These are phyloP conservation scores for Backusella westeae DNA, from an alignment of 192 early-diverging fungal genomes.

Conservation along the genomic window DNA sequence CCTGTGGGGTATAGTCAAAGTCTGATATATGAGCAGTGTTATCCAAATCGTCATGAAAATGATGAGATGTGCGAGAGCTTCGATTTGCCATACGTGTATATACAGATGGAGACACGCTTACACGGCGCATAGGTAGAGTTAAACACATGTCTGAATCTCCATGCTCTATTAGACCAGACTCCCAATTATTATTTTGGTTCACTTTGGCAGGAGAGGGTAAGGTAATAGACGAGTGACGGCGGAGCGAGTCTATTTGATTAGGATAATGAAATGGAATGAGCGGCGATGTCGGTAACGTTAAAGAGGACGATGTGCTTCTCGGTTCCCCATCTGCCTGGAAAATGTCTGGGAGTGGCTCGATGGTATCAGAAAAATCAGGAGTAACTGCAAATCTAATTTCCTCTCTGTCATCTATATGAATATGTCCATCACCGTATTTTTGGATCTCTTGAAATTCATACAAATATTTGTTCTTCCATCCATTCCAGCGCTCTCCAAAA, in stretches of 20 bases:
- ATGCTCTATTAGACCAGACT: not conserved
- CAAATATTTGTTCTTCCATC: not conserved
- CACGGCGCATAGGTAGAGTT: constrained; percentile 2
- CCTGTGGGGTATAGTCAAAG: not conserved
- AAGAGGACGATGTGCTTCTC: not conserved
- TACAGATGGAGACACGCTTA: not conserved
- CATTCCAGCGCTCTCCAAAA: not conserved
- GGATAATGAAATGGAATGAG: not conserved
- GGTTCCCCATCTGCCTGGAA: not conserved
- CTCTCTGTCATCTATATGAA: not conserved
- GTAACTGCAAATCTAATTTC: not conserved
- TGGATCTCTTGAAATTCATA: not conserved
- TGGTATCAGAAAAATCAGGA: not conserved
- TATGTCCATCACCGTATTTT: not conserved
- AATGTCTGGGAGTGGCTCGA: not conserved
- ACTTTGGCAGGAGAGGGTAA: not conserved
- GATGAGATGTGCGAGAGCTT: not conserved
- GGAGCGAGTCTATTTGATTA: not conserved
- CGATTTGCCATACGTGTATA: not conserved
- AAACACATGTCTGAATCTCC: not conserved
- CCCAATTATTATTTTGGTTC: not conserved
- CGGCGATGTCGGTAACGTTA: too few relatives aligned
- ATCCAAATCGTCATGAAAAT: not conserved
- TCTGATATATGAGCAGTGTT: not conserved
- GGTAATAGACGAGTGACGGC: not conserved